Conservation (phyloP, 441 rosid genomes). For the Metrosideros polymorpha region DNA sequence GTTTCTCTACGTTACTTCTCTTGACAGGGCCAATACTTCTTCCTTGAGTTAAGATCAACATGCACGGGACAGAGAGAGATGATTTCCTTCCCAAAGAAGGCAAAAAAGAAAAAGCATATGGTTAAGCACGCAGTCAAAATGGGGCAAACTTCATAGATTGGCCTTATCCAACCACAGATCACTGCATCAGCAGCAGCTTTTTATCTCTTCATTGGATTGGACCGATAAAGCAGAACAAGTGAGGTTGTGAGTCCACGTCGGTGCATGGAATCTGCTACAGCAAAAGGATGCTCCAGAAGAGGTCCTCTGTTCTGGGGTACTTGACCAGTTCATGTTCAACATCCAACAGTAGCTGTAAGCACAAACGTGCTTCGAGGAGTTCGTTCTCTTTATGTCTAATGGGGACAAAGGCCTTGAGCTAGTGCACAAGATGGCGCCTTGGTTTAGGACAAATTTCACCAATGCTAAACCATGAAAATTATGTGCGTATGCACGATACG, state of each 20-base stretch:
- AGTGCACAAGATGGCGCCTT: background rate
- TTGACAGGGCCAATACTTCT: background rate
- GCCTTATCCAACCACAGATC: background rate
- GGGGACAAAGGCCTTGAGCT: background rate
- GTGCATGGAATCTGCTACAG: background rate
- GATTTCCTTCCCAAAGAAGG: background rate
- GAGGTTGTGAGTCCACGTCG: background rate
- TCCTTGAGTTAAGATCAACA: background rate
- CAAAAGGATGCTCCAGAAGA: background rate
- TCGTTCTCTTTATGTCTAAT: background rate
- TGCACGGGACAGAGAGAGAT: background rate
- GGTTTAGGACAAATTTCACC: background rate
- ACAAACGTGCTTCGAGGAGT: background rate
- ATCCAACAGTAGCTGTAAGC: background rate
- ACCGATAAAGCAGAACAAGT: background rate
- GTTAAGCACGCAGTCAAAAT: background rate
- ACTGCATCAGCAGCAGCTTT: background rate
- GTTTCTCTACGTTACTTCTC: background rate
- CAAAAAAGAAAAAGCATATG: background rate
- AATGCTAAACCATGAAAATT: background rate
- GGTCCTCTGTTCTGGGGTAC: background rate
- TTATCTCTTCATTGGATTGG: background rate
- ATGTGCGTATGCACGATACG: background rate
- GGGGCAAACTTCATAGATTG: background rate
- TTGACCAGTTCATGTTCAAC: background rate